Conservation (phyloP, 768 basidiomycete genomes). For the Lentinula detonsa region DNA sequence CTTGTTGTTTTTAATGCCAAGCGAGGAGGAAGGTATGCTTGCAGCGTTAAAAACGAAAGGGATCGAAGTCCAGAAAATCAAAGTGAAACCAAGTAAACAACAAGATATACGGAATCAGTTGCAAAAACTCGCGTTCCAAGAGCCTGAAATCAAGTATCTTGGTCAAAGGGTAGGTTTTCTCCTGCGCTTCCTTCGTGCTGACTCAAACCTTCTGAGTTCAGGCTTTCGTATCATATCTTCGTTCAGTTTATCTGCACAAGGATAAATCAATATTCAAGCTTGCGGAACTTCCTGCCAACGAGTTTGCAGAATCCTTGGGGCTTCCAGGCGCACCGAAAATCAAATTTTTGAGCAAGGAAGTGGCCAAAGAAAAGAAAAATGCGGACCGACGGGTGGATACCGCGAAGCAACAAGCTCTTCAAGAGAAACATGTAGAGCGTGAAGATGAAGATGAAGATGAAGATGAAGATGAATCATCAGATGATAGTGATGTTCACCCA, state of each 20-base stretch:
- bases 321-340: conserved; percentile 94
- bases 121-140: conserved; percentile 90
- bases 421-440: conserved; percentile 16
- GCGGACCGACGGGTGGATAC: conserved; percentile 36
- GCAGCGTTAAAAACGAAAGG: conserved; percentile 64
- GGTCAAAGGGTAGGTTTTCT: conserved; percentile 71
- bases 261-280: conserved; percentile 92
- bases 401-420: conserved; percentile 26
- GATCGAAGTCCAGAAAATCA: conserved; percentile 72
- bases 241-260: conserved; percentile 88
- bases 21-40: conserved; percentile 91
- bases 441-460: conserved; percentile 25
- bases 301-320: conserved; percentile 85
- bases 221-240: conserved; percentile 95
- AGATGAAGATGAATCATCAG: conserved; percentile 22
- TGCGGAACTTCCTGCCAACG: conserved; percentile 72
- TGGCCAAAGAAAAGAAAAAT: conserved; percentile 76
- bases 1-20: conserved; percentile 77
- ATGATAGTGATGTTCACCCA: conserved; percentile 13
- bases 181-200: background rate
- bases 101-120: conserved; percentile 80
- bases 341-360: conserved; percentile 70
- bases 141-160: conserved; percentile 95
- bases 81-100: conserved; percentile 84
- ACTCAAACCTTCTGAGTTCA: conserved; percentile 20